These are phyloP conservation scores for Paecilomyces formosus DNA, from an alignment of 2,329 filamentous ascomycete species.

Conservation along the genomic window DNA sequence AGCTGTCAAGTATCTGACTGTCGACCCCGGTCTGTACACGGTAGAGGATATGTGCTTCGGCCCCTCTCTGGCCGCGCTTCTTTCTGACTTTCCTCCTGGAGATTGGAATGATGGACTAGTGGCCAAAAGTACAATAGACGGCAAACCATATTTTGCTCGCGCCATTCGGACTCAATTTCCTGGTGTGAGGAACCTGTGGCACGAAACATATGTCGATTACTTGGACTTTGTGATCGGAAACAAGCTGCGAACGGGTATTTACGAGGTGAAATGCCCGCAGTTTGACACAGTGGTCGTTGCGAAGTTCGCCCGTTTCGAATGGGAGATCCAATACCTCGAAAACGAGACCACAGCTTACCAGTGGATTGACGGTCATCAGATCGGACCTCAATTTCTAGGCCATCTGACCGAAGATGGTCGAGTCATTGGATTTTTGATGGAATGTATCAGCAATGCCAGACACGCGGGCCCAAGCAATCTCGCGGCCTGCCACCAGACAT, in stretches of 20 bases:
- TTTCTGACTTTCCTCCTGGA: conserved; percentile 16
- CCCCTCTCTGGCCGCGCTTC: conserved; percentile 14
- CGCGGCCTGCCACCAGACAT: conserved; percentile 9
- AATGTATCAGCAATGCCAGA: conserved; percentile 16
- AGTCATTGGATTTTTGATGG: conserved; percentile 35
- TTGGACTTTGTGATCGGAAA: conserved; percentile 10
- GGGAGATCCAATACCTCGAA: conserved; percentile 29
- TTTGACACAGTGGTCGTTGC: conserved; percentile 17
- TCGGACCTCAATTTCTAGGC: conserved; percentile 33
- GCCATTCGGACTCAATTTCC: conserved; percentile 11
- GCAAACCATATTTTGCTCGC: conserved; percentile 14
- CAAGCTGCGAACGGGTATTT: conserved; percentile 17
- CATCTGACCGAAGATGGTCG: conserved; percentile 31
- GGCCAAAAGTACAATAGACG: conserved; percentile 8
- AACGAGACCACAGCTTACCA: conserved; percentile 31
- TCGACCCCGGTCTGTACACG: conserved; percentile 16
- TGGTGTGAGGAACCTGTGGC: conserved; percentile 14
- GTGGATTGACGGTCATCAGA: conserved; percentile 25
- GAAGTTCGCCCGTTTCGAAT: conserved; percentile 33
- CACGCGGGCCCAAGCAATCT: conserved; percentile 17
- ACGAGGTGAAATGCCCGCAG: conserved; percentile 12
- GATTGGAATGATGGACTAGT: conserved; percentile 24
- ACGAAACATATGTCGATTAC: conserved; percentile 15
- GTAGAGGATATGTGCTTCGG: conserved; percentile 22
- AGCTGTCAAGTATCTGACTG: conserved; percentile 21